Base-by-base conservation (phyloP, 345 rosid species). In the Linum trigynum region DNA sequence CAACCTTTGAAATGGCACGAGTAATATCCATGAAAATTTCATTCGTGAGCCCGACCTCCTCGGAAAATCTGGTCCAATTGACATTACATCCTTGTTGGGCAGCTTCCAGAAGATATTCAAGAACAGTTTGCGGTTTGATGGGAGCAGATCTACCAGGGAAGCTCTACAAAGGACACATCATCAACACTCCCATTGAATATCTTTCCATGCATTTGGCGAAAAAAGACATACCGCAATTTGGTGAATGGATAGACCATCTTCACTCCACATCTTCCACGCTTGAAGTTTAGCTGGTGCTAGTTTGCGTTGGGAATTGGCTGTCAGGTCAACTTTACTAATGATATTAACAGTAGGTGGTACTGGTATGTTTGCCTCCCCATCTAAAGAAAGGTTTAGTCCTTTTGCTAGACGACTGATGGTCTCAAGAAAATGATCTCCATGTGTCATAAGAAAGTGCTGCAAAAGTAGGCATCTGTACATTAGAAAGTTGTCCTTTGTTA, bases 221-320 rank as follows among this genome's bases (percentile, higher is more conserved):
- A 48, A 48, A 48, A 63, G 12, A 74, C 76, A 62, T 78, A 81
- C 85, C 23, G 82, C 80, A 62, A 81, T 67, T 59, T 56, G 61
- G 41, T 73, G 69, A 57, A 81, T 48, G 41, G 85, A 65, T 15
- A 73, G 71, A 62, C 82, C 78, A 48, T 76, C 73, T 68, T 74
- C 77, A 59, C 67, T 70, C 85, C 85, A 81, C 78, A 73, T 67
- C 61, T 67, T 78, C 85, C 85, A 81, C 55, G 85, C 82, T 65
- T 78, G 82, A 42, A 39, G 64, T 69, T 81, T 81, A 1, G 82
- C 82, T 3, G 80, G 71, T 10, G 75, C 6, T 64, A 81, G 16
- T 55, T 71, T 81, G 60, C 64, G 59, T 57, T 59, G 65, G 41
- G 51, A 43, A 65, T 55, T 71, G 62, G 69, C 37, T 51, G 39